Base-by-base conservation (phyloP, 192 early-diverging fungal species). In the Backusella westeae region DNA sequence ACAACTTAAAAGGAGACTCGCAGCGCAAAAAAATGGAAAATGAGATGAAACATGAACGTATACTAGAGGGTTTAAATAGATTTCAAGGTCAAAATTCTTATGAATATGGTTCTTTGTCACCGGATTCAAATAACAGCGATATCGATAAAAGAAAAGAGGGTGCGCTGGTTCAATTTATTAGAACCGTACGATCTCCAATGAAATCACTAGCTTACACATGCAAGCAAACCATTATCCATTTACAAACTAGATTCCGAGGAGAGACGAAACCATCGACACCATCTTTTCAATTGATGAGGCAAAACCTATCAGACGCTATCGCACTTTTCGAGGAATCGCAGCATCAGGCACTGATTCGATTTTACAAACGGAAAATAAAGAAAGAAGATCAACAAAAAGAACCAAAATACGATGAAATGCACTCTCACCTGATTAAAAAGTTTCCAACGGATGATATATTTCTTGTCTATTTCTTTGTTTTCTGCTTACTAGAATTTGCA, bases 401-500 rank as follows among this genome's bases (percentile, higher is more conserved):
- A 63, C 26, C 34, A n/a, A 35, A 35, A 68, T 68, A 68, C 12
- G 70, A 32, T 39, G 70, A 41, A 46, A 41, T 41, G 21, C 67
- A 69, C 10, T 69, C 82, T 75, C 75, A 70, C 39, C 85, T 90
- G n/a, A 69, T 69, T 19, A 69, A 19, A 14, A 34, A 69, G 12
- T 69, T 69, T 23, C 38, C 70, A 32, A 19, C 70, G 4, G 92
- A 93, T 77, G 89, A 91, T 76, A 87, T 94, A 29, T 93, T 93
- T 68, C 75, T 90, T 49, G 89, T 92, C 23, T 90, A 91, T 72
- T 95, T 92, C 72, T 93, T 93, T 78, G 90, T 92, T 21, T 93
- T 93, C 66, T 88, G 90, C 21, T 79, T 93, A 63, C 88, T 90
- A 81, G 92, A 93, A 78, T 91, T 93, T 68, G 89, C 84, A 10